These are phyloP conservation scores for Populus trichocarpa DNA, from an alignment of 441 rosid species.

Conservation along the genomic window DNA sequence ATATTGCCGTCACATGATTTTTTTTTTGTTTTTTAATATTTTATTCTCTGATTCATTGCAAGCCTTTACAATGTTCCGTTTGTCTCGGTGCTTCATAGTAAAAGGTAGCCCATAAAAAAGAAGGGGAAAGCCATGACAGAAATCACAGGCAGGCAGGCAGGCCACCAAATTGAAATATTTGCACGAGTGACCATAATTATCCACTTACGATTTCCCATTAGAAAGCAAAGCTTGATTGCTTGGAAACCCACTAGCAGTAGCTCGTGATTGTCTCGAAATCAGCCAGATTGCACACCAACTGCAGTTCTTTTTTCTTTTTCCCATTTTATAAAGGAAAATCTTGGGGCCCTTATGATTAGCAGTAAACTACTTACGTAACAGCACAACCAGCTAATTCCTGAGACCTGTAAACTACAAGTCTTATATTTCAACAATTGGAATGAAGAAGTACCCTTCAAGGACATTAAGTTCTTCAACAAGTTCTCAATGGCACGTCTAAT, in stretches of 20 bases:
- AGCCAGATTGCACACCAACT: not conserved
- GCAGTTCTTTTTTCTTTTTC: not conserved
- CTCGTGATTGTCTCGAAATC: not conserved
- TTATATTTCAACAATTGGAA: too few relatives aligned
- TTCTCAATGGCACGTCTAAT: too few relatives aligned
- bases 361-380: not conserved
- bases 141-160: not conserved
- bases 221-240: not conserved
- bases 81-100: not conserved
- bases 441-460: too few relatives aligned
- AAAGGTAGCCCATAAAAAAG: not conserved
- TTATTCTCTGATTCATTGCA: not conserved
- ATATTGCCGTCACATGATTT: too few relatives aligned
- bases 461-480: too few relatives aligned
- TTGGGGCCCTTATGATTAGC: not conserved
- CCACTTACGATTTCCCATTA: not conserved
- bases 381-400: too few relatives aligned
- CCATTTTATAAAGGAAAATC: not conserved
- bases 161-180: constrained; percentile 4
- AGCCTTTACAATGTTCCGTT: not conserved
- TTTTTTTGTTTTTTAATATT: too few relatives aligned
- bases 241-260: not conserved
- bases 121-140: not conserved
- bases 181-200: constrained; percentile 10
- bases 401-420: not conserved